Base-by-base conservation (phyloP, 192 early-diverging fungal species). In the Dispira parvispora region DNA sequence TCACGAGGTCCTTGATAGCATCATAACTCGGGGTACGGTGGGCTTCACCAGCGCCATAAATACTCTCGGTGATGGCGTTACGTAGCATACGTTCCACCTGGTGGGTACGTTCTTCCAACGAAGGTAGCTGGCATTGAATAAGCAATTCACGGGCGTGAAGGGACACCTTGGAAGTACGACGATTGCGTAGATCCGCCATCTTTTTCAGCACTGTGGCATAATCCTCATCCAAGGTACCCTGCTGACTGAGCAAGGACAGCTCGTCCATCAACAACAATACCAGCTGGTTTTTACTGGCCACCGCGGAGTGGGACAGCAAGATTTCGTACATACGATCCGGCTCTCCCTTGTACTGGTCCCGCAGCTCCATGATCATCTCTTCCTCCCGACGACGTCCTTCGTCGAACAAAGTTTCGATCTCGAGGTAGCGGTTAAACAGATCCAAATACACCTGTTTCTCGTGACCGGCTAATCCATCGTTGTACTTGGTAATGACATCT, bases 81-180 rank as follows among this genome's bases (percentile, higher is more conserved):
- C 77, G 73, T 28, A 99, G 79, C 62, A 94, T 89, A 52, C 82
- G 78, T 68, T 88, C 84, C 79, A 94, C 95, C 68, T 88, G 83
- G 49, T 72, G 62, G 66, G 82, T 78, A 52, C 96, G 80, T 74
- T 96, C 93, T 74, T 91, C 86, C 55, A 87, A 87, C 23, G 87
- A 90, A 26, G 96, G 94, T 65, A 94, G 69, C 70, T 94, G 92
- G 76, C 85, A 87, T 65, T 88, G 88, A 58, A 97, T 92, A 50
- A 99, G 75, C 50, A 95, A 75, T 71, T 97, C 96, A 69, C 96
- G 87, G 9, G 92, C 94, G 71, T 89, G 86, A n/a, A 97, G 76
- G 26, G 92, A 84, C 27, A 96, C 90, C 79, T 92, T 93, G 66
- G 86, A 77, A 8, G 91, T 87, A 5, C 77, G 67, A 42, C 86